Evolutionary conservation across 306 rosid species (phyloP).

Genomic region (Rosa lucieae): DNA sequence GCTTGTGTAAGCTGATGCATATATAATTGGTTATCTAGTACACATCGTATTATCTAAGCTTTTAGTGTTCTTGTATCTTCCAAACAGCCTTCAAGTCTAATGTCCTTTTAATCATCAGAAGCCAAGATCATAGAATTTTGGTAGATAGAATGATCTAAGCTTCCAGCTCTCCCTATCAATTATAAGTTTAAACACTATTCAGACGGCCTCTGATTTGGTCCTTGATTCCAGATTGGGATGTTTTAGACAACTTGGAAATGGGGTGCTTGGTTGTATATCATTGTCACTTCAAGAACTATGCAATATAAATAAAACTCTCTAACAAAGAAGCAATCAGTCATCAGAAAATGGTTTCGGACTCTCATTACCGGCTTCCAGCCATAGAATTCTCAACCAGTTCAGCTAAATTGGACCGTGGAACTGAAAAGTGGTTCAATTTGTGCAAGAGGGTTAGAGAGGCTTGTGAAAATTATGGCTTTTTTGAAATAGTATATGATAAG

Average conservation of each 20-base stretch:
- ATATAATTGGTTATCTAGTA: too few relatives aligned
- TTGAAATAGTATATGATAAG: not conserved
- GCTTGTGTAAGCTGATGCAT: too few relatives aligned
- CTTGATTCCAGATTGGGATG: not conserved
- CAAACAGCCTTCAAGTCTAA: not conserved
- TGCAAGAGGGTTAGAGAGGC: conserved; percentile 19
- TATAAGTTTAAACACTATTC: too few relatives aligned
- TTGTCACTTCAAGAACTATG: not conserved
- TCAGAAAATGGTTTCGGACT: conserved; percentile 1
- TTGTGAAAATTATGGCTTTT: conserved; percentile 30
- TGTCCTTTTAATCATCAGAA: not conserved
- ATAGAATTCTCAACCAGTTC: not conserved
- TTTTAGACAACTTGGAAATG: not conserved
- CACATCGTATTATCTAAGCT: not conserved
- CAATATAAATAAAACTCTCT: not conserved
- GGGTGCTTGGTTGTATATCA: not conserved
- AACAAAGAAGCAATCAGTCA: not conserved
- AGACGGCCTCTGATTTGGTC: not conserved
- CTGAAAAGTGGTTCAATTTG: conserved; percentile 31
- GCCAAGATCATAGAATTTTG: not conserved
- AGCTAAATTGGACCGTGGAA: not conserved
- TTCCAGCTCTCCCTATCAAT: not conserved
- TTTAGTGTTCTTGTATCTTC: not conserved
- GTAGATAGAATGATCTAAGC: not conserved
- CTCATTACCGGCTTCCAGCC: not conserved